Percentiles rank a stretch among this genome's conserved stretches.
phyloP scores from a whole-genome alignment of 169 alveolate species.

The Cryptosporidium ubiquitum region DNA sequence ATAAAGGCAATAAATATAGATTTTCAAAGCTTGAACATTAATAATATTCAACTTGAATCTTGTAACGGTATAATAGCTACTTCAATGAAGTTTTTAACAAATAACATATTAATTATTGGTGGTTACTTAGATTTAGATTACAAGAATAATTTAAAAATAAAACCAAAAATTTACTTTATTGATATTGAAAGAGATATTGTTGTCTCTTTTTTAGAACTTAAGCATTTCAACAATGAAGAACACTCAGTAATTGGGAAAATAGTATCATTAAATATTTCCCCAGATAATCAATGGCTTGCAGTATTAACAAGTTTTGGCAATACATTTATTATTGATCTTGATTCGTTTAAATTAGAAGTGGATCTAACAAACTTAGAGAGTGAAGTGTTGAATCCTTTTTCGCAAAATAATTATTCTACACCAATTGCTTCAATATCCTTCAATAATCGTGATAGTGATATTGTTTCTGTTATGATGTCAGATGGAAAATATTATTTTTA shows the following conservation, averaged over 20 bases:
- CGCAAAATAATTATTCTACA: slow-evolving; percentile 7
- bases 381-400: background rate
- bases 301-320: slow-evolving; percentile 43
- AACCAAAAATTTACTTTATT: slow-evolving; percentile 32
- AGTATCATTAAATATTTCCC: slow-evolving; percentile 2
- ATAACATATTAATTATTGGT: slow-evolving; percentile 42
- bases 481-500: slow-evolving; percentile 55
- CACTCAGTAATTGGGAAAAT: slow-evolving; percentile 2
- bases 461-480: slow-evolving; percentile 40
- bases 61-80: slow-evolving; percentile 8
- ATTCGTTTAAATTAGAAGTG: slow-evolving; percentile 42
- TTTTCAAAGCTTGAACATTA: slow-evolving; percentile 28
- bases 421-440: slow-evolving; percentile 52
- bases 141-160: background rate
- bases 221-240: background rate
- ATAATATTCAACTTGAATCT: slow-evolving; percentile 34
- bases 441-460: slow-evolving; percentile 26
- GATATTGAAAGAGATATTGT: slow-evolving; percentile 60
- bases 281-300: slow-evolving; percentile 73
- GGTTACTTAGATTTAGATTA: background rate
- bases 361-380: slow-evolving; percentile 15
- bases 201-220: slow-evolving; percentile 6
- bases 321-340: slow-evolving; percentile 42
- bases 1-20: slow-evolving; percentile 40
- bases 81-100: slow-evolving; percentile 31